phyloP scores from a whole-genome alignment of 2,329 filamentous ascomycete species.

The Pestalotiopsis sp. region DNA sequence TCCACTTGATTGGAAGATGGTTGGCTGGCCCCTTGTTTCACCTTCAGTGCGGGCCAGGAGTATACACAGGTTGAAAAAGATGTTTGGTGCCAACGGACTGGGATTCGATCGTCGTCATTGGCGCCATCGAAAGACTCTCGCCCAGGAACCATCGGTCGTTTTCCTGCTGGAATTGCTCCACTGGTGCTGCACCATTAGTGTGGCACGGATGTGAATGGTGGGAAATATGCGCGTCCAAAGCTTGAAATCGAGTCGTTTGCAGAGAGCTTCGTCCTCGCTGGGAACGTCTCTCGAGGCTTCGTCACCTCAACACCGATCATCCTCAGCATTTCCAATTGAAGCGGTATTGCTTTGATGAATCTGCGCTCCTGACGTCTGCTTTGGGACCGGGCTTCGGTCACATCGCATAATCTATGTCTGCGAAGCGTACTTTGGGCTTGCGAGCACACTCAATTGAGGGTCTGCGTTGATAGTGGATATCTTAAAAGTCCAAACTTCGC shows the following conservation, averaged over 20 bases:
- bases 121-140: neutral
- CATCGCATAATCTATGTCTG: neutral
- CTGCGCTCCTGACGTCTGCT: neutral
- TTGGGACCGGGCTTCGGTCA: neutral
- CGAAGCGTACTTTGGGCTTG: neutral
- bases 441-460: no score
- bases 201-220: constrained; percentile 7
- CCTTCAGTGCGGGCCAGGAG: neutral
- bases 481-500: neutral
- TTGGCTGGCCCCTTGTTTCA: constrained; percentile 3
- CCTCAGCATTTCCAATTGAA: neutral
- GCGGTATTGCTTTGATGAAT: neutral
- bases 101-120: neutral
- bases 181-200: neutral
- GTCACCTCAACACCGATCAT: neutral
- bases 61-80: neutral
- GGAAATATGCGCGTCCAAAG: constrained; percentile 1
- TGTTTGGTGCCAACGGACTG: neutral
- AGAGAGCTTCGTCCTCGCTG: neutral
- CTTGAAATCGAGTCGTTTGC: neutral
- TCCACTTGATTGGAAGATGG: neutral
- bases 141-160: neutral
- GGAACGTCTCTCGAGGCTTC: neutral
- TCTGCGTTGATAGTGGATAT: no score
- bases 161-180: neutral